Evolutionary conservation across 225 moss, liverwort and hornwort species (phyloP), one percentile per base, ranked within the genome.

Genomic region (Straminergon stramineum): DNA sequence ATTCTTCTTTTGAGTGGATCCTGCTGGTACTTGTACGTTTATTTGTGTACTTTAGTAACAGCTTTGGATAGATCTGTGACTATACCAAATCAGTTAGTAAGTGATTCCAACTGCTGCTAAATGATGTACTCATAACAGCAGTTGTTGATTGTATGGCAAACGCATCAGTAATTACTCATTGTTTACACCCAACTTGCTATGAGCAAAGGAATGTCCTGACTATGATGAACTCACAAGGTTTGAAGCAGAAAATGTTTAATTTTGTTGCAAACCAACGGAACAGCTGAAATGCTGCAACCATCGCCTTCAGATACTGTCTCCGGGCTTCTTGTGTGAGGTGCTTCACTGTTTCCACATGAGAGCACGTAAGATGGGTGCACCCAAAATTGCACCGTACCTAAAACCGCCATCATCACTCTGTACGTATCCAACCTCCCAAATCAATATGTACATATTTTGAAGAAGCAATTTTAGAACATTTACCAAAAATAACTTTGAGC

Each of bases 41-140:
- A 26, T 60, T 83, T 85, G 81, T 92, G 37, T 89, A 92, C 70
- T 89, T 70, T 81, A 90, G 93, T 45, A 41, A 69, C 73, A 74
- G 43, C 73, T 52, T 87, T 84, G 87, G 84, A 56, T 68, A 88
- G 74, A 16, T 82, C 63, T 85, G 69, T 63, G 85, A 85, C 14
- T 84, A 65, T 31, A 55, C 37, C 45, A 53, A 75, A 56, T 70
- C 65, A 75, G 81, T 70, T 68, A 70, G 68, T 67, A 82, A 88
- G 69, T 78, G 83, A 79, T 83, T 81, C 66, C 71, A 88, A 71
- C 70, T 34, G 82, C 75, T 90, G 87, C 61, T 53, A 80, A 91
- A 75, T 79, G 89, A 76, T 56, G 56, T 87, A 69, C 77, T 81
- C 87, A 37, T 62, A 73, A 39, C 62, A 56, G 79, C 79, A 90